Base-by-base conservation (phyloP, 257 asterid genomes). In the Solanum commersonii region DNA sequence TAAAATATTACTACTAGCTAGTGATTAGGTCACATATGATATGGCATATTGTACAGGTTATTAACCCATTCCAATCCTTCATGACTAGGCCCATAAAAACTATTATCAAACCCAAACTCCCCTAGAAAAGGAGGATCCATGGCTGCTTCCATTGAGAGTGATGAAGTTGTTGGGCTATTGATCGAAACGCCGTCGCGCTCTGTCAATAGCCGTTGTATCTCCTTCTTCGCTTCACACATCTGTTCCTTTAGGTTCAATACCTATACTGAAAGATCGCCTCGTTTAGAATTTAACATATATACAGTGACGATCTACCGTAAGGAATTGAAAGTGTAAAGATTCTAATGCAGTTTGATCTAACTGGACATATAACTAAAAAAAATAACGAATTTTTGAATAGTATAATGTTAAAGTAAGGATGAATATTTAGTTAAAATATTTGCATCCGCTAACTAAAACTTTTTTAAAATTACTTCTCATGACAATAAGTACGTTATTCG, bases 181-280 rank as follows among this genome's bases (percentile, higher is more conserved):
- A 93, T 92, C 13, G 94, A 91, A 2, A 92, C 46, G 49, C 92
- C 94, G 5, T 92, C 94, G 10, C 22, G 87, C 56, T 72, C 87
- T 79, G 88, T 92, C 31, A 91, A 22, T 10, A 94, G 71, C 87
- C 91, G 87, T 4, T 91, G 95, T 25, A 92, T 90, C 88, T 91
- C 96, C 70, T 86, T 92, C 89, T 93, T 92, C 14, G 96, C 94
- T 14, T 92, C 94, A 2, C 56, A 22, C 1, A 95, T 92, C 46
- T 93, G 95, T 38, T 93, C 95, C 81, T 90, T 94, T 27, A 94
- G 89, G 92, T 93, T 92, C 82, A 93, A 20, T 10, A 95, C 88
- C 93, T 91, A 33, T 2, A 72, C 31, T 71, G 2, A 65, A 13
- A 8, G 10, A 25, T 7, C 8, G 38, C 18, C 23, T 70, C 3